Percentiles rank a stretch among this genome's conserved stretches.
These are phyloP conservation scores for Drechslera avenae DNA, from an alignment of 2,329 filamentous ascomycete genomes.

Conservation along the genomic window DNA sequence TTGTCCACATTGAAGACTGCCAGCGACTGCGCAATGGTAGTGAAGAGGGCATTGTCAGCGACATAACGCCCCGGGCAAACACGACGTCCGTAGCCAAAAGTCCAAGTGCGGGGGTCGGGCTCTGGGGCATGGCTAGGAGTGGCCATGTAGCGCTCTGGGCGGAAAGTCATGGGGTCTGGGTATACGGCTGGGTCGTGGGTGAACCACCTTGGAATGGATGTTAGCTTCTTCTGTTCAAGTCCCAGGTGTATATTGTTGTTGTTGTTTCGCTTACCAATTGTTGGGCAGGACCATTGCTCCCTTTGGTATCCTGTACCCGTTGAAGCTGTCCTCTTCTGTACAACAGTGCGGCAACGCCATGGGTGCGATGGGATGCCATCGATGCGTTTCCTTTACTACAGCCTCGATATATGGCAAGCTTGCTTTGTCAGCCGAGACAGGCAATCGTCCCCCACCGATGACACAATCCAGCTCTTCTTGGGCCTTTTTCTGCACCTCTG, in stretches of 20 bases:
- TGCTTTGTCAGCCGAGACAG: conserved; percentile 54
- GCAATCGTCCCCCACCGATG: conserved; percentile 54
- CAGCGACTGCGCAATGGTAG: conserved; percentile 53
- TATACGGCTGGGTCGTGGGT: conserved; percentile 50
- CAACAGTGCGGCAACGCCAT: conserved; percentile 42
- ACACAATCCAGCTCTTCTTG: conserved; percentile 56
- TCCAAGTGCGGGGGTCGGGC: conserved; percentile 45
- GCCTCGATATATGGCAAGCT: conserved; percentile 48
- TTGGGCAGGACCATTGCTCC: conserved; percentile 47
- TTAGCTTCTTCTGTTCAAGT: neutral
- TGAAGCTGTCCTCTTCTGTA: conserved; percentile 46
- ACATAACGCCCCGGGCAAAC: conserved; percentile 52
- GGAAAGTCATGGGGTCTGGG: conserved; percentile 49
- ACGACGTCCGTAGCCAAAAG: conserved; percentile 52
- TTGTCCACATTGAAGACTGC: conserved; percentile 55
- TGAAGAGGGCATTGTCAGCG: conserved; percentile 50
- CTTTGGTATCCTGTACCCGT: conserved; percentile 51
- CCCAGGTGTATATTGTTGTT: too few species aligned
- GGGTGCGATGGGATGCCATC: conserved; percentile 43
- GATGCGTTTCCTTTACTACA: conserved; percentile 53
- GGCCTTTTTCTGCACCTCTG: conserved; percentile 55
- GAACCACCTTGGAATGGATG: conserved; percentile 44
- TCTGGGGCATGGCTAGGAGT: conserved; percentile 42
- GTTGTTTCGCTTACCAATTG: conserved; percentile 42
- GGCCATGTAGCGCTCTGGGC: conserved; percentile 52